Conservation (phyloP, 805 yeast genomes). For the Millerozyma miso region DNA sequence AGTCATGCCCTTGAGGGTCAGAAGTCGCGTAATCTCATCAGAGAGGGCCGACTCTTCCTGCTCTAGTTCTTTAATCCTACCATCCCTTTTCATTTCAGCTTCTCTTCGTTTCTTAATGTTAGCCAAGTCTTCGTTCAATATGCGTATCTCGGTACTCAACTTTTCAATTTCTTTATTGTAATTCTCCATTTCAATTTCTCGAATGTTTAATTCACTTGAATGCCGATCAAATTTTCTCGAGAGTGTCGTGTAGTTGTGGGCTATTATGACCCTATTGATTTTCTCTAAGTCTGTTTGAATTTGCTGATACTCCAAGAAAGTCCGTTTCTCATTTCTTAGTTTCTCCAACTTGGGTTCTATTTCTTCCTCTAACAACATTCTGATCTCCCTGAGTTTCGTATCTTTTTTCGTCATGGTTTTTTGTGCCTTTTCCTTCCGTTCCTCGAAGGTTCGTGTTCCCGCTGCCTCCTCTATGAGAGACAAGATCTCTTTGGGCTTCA, state of each 20-base stretch:
- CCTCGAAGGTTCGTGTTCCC: constrained; percentile 94
- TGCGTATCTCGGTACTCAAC: constrained; percentile 51
- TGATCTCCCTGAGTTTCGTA: constrained; percentile 73
- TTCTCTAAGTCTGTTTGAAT: constrained; percentile 78
- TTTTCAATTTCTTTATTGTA: constrained; percentile 43
- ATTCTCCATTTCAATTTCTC: constrained; percentile 35
- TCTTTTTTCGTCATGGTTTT: constrained; percentile 91
- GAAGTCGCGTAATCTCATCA: constrained; percentile 63
- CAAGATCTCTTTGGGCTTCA: constrained; percentile 88
- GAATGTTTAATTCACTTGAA: constrained; percentile 38
- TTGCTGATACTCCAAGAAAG: constrained; percentile 81
- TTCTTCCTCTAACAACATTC: constrained; percentile 71
- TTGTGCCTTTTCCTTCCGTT: constrained; percentile 85
- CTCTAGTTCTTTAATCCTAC: constrained; percentile 58
- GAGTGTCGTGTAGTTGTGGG: constrained; percentile 59
- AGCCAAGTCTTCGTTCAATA: constrained; percentile 58
- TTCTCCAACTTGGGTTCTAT: constrained; percentile 89
- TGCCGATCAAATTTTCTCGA: constrained; percentile 40
- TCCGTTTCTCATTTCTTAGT: constrained; percentile 74
- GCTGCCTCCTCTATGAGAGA: constrained; percentile 97
- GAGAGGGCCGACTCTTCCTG: constrained; percentile 48
- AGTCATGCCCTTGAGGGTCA: constrained; percentile 59
- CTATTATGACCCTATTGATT: constrained; percentile 65
- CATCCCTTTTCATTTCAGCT: constrained; percentile 57
- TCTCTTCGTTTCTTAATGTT: constrained; percentile 50